phyloP scores from a whole-genome alignment of 805 yeast species.

The Suhomyces kilbournensis region DNA sequence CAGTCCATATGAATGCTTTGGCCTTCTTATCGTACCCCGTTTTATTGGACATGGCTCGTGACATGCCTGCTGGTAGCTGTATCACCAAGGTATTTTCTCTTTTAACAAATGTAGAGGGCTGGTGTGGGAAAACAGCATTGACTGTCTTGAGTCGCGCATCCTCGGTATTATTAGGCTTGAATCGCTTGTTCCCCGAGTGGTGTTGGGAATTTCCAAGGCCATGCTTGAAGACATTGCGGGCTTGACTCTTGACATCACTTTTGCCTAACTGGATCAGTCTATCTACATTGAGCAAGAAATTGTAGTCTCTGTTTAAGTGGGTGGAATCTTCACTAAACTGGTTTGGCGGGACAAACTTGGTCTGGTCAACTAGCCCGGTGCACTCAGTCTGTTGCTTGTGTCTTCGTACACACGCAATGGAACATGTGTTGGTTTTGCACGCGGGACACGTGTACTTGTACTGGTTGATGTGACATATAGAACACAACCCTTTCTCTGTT shows the following conservation, averaged over 20 bases:
- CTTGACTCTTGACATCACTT: conserved; percentile 42
- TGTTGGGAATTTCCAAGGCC: conserved; percentile 11
- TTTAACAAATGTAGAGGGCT: conserved; percentile 28
- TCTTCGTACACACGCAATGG: conserved; percentile 62
- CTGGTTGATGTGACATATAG: conserved; percentile 32
- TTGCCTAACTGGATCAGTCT: conserved; percentile 60
- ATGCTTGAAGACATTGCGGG: conserved; percentile 43
- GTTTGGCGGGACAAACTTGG: conserved; percentile 51
- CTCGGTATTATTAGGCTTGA: conserved; percentile 13
- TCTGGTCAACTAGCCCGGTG: conserved; percentile 61
- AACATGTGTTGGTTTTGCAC: conserved; percentile 66
- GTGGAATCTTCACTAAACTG: conserved; percentile 38
- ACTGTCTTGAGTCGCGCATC: conserved; percentile 27
- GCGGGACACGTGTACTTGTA: conserved; percentile 80
- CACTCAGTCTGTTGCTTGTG: conserved; percentile 68
- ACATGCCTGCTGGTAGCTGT: conserved; percentile 71
- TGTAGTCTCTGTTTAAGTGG: conserved; percentile 79
- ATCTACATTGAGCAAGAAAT: conserved; percentile 60
- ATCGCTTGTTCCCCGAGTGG: conserved; percentile 17
- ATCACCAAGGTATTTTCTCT: conserved; percentile 67
- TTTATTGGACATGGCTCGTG: conserved; percentile 58
- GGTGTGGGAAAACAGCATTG: conserved; percentile 21
- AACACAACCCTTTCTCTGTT: conserved; percentile 18
- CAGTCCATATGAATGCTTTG: conserved; percentile 70
- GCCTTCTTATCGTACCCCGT: conserved; percentile 66